Base-by-base conservation (phyloP, 2,329 filamentous ascomycete species). In the Cadophora luteo-olivacea region DNA sequence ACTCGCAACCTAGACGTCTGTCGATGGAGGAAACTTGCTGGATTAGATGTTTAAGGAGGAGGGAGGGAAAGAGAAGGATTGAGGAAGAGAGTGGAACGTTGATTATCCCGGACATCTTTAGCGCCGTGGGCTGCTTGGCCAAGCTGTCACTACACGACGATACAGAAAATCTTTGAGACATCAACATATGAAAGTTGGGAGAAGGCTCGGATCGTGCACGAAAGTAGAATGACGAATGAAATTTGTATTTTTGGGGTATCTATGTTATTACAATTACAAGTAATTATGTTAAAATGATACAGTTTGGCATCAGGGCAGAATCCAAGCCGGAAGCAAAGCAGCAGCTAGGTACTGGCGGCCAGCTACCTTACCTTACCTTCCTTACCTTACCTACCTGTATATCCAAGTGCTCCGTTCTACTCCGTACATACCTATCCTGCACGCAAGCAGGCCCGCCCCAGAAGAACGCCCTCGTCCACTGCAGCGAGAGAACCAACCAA, bases 1-100 rank as follows among this genome's bases (percentile, higher is more conserved):
- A 72, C 75, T 77, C 75, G 72, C 70, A 74, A 74, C 74, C 74
- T 75, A 72, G 71, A 76, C 71, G 74, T 72, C 75, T 55, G 69
- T 70, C 68, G 73, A 75, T 75, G 72, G 72, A 65, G 57, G 57
- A 70, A 38, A 74, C 68, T 72, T 52, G 63, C 67, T 71, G 68
- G 57, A 57, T 68, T 68, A 68, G 66, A 64, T 68, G 67, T 49
- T 48, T 64, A 45, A 57, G 58, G 61, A 22, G 55, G 38, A 51
- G 62, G 61, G 54, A 54, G 62, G 38, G 58, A 48, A 55, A 57
- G 55, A 19, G 62, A 49, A 22, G 55, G 62, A 48, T 41, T 61
- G 57, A 66, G 57, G 33, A 51, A 65, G 69, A 57, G 19, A 61
- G 55, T 49, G 45, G 41, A n/a, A 66, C 51, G 38, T 38, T 45